Conservation (phyloP, 306 rosid genomes). For the Betula pendula region DNA sequence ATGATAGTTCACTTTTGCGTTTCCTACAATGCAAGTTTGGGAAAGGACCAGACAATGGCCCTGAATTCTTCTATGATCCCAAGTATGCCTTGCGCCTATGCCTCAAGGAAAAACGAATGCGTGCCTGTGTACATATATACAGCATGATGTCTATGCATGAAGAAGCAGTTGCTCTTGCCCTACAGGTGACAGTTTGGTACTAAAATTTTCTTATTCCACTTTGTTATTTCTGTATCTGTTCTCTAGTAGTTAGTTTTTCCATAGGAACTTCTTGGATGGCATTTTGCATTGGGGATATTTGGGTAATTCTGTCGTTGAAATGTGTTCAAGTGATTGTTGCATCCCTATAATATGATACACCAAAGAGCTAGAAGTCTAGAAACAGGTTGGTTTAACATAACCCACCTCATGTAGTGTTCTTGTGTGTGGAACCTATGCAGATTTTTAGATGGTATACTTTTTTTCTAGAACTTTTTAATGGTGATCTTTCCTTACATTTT, state of each 20-base stretch:
- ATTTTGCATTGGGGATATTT: not conserved
- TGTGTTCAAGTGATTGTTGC: conserved; percentile 14
- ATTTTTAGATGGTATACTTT: not conserved
- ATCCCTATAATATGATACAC: conserved; percentile 3
- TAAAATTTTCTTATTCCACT: conserved; percentile 26
- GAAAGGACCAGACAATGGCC: conserved; percentile 86
- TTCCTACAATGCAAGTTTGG: conserved; percentile 95
- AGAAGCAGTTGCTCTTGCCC: conserved; percentile 99
- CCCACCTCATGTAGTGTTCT: not conserved
- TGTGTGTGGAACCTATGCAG: conserved; percentile 10
- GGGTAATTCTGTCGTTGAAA: not conserved
- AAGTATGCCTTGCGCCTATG: conserved; percentile 97
- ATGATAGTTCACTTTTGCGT: conserved; percentile 83
- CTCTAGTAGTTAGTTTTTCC: not conserved
- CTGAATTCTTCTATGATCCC: conserved; percentile 96
- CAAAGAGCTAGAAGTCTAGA: conserved; percentile 22
- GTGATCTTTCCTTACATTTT: conserved; percentile 6
- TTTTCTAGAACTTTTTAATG: conserved; percentile 16
- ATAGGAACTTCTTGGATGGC: not conserved
- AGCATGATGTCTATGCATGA: conserved; percentile 99
- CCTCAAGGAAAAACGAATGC: conserved; percentile 97
- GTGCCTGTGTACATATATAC: conserved; percentile 98
- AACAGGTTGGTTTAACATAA: conserved; percentile 29
- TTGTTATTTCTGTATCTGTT: conserved; percentile 14
- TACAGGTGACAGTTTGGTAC: conserved; percentile 59